Percentiles rank a stretch among this genome's conserved stretches.
phyloP scores from a whole-genome alignment of 2,329 filamentous ascomycete species.

The Talaromyces piceae region DNA sequence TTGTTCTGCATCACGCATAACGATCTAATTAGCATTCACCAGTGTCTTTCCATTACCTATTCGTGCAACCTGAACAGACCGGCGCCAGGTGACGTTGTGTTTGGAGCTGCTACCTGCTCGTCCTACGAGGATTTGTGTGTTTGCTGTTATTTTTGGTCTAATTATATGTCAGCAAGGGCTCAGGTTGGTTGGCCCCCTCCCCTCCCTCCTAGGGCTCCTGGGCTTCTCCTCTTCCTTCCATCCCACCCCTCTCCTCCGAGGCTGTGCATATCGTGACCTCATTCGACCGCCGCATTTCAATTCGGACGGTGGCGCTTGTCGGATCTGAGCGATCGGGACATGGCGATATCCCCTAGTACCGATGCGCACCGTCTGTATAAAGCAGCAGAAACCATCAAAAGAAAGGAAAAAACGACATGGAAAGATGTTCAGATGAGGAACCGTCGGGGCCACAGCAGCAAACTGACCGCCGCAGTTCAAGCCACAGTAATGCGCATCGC shows the following conservation, averaged over 20 bases:
- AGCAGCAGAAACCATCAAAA: not conserved
- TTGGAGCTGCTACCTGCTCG: not conserved
- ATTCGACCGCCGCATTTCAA: not conserved
- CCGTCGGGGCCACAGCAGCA: not conserved
- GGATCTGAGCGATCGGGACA: not conserved
- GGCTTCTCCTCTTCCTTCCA: too few relatives aligned
- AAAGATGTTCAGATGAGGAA: not conserved
- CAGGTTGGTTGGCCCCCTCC: too few relatives aligned
- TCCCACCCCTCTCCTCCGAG: not conserved
- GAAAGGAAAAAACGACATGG: not conserved
- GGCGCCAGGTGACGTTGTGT: not conserved
- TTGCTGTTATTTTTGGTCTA: too few relatives aligned
- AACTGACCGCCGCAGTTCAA: too few relatives aligned
- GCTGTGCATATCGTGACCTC: constrained; percentile 1
- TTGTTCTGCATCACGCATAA: too few relatives aligned
- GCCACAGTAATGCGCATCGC: too few relatives aligned
- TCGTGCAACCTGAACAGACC: not conserved
- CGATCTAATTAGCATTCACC: too few relatives aligned
- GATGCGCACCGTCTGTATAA: not conserved
- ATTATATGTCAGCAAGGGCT: not conserved
- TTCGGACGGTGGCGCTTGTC: not conserved
- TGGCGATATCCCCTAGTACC: too few relatives aligned
- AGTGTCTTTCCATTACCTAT: too few relatives aligned
- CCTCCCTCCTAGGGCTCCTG: too few relatives aligned
- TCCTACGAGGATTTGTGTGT: not conserved